Evolutionary conservation across 163 green algal species (phyloP).

Genomic region (Scenedesmus sp.): DNA sequence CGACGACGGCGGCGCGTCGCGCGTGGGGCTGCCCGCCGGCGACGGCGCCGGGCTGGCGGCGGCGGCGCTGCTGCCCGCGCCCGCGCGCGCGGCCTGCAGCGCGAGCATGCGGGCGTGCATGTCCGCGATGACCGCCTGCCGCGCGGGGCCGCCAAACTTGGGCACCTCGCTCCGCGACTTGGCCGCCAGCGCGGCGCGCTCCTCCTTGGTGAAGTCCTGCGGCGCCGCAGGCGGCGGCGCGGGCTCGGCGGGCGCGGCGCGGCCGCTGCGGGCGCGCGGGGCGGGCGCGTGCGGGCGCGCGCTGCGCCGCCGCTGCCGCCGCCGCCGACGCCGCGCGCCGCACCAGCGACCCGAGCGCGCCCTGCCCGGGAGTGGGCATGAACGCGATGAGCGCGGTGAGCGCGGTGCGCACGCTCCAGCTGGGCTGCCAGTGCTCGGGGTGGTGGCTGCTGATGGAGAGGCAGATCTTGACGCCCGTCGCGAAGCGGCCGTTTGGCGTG

Average conservation of each 20-base stretch:
- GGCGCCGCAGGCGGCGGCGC: not conserved
- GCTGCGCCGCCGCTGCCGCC: too few relatives aligned
- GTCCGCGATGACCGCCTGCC: constrained; percentile 77
- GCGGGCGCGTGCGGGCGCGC: too few relatives aligned
- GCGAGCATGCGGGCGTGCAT: constrained; percentile 85
- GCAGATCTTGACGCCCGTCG: constrained; percentile 87
- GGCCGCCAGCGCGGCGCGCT: constrained; percentile 73
- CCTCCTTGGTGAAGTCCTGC: constrained; percentile 87
- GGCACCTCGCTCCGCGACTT: constrained; percentile 70
- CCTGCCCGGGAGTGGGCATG: constrained; percentile 90
- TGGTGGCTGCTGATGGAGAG: constrained; percentile 97
- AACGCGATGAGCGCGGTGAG: constrained; percentile 97
- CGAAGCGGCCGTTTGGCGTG: constrained; percentile 93
- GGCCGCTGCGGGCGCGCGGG: too few relatives aligned
- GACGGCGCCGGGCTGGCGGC: too few relatives aligned
- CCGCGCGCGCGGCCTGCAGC: constrained; percentile 33
- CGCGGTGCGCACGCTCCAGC: constrained; percentile 95
- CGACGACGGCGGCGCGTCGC: too few relatives aligned
- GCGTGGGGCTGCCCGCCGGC: too few relatives aligned
- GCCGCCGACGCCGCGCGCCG: constrained; percentile 16
- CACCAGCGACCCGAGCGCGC: constrained; percentile 83
- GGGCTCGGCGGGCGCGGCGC: too few relatives aligned
- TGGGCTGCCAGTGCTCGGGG: constrained; percentile 98
- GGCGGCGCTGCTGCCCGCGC: not conserved
- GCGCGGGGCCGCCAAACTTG: constrained; percentile 71